These are phyloP conservation scores for Crithidia acanthocephali DNA, from an alignment of 208 protist genomes.

Conservation along the genomic window DNA sequence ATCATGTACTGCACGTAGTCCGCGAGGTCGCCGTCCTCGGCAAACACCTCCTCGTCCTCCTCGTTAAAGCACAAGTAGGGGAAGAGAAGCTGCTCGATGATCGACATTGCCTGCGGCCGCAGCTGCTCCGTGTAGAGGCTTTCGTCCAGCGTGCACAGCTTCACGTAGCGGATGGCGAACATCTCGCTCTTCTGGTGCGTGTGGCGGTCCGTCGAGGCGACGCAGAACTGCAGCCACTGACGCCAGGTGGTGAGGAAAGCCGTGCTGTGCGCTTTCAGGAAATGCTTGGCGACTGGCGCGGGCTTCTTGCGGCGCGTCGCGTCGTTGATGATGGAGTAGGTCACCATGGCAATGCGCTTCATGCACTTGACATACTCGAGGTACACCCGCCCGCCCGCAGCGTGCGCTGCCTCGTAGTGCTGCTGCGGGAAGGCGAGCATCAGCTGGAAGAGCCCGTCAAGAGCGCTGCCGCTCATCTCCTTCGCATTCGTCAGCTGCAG, in stretches of 20 bases:
- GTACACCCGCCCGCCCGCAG: slow-evolving; percentile 59
- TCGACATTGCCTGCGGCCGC: slow-evolving; percentile 58
- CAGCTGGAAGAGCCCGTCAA: slow-evolving; percentile 68
- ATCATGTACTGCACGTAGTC: slow-evolving; percentile 90
- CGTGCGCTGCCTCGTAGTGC: slow-evolving; percentile 50
- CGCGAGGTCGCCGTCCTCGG: slow-evolving; percentile 67
- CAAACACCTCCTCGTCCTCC: slow-evolving; percentile 82
- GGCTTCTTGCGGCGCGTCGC: slow-evolving; percentile 77
- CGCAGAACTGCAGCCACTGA: slow-evolving; percentile 74
- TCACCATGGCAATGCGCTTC: slow-evolving; percentile 83
- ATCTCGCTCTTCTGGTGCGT: slow-evolving; percentile 77
- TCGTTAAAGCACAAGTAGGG: slow-evolving; percentile 80
- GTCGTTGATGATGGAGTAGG: slow-evolving; percentile 76
- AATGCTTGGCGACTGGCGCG: slow-evolving; percentile 68
- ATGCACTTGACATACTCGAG: slow-evolving; percentile 75
- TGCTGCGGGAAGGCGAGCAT: slow-evolving; percentile 69
- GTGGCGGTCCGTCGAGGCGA: slow-evolving; percentile 42
- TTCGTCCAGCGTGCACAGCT: slow-evolving; percentile 74
- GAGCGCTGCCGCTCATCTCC: slow-evolving; percentile 41
- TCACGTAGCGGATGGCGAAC: slow-evolving; percentile 83
- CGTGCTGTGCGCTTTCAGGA: slow-evolving; percentile 45
- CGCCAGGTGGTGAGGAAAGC: slow-evolving; percentile 69
- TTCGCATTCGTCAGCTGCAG: slow-evolving; percentile 52
- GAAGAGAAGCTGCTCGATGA: slow-evolving; percentile 84
- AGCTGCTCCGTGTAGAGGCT: slow-evolving; percentile 67